Percentiles rank a stretch among this genome's conserved stretches.
Evolutionary conservation across 2,329 filamentous ascomycete species (phyloP).

Genomic region (Hymenotorrendiella dingleyae): DNA sequence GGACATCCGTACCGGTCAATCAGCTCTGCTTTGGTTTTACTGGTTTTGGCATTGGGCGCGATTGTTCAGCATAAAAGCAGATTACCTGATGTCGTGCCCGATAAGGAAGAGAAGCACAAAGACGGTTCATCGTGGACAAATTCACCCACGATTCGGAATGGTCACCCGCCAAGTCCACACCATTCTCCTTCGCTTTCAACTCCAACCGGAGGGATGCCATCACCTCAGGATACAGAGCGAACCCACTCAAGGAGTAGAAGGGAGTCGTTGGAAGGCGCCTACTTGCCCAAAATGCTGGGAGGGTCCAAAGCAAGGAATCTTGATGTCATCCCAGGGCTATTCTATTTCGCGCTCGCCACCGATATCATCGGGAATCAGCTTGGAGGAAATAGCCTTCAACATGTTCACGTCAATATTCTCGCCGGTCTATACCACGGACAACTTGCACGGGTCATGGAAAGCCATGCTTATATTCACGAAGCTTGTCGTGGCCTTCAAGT

Average conservation of each 20-base stretch:
- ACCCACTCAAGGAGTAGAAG: constrained; percentile 36
- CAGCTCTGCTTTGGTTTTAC: constrained; percentile 73
- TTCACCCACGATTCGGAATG: constrained; percentile 39
- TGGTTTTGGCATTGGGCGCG: constrained; percentile 80
- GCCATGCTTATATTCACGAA: constrained; percentile 57
- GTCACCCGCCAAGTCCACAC: constrained; percentile 47
- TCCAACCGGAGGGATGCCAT: constrained; percentile 43
- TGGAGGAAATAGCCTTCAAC: constrained; percentile 74
- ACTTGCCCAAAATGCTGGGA: constrained; percentile 18
- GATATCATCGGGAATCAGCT: constrained; percentile 79
- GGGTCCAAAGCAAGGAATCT: constrained; percentile 51
- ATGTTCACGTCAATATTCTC: constrained; percentile 79
- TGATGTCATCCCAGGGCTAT: constrained; percentile 80
- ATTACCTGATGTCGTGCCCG: constrained; percentile 53
- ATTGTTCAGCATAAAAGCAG: constrained; percentile 57
- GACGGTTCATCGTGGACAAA: constrained; percentile 11
- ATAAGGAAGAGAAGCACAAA: constrained; percentile 15
- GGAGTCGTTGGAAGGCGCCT: constrained; percentile 42
- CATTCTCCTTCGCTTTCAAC: constrained; percentile 44
- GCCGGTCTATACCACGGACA: constrained; percentile 88
- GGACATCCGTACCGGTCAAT: constrained; percentile 59
- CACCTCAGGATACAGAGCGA: constrained; percentile 46
- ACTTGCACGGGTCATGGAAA: constrained; percentile 79
- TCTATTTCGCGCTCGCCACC: constrained; percentile 81
- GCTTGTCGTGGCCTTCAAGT: constrained; percentile 58